Conservation (phyloP, 202 grass and related monocot species). For the Cymbopogon flexuosus region DNA sequence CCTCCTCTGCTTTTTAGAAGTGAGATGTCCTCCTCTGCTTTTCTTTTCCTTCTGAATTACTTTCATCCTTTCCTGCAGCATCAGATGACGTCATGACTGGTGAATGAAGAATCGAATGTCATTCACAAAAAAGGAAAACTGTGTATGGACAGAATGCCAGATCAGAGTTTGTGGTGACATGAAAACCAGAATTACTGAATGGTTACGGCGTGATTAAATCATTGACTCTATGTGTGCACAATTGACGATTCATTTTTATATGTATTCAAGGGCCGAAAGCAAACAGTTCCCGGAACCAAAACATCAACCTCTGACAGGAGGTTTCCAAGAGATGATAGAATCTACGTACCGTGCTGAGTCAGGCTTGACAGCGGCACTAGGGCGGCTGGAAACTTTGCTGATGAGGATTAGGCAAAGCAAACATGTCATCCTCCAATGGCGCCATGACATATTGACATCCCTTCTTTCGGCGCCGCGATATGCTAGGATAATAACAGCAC, state of each 20-base stretch:
- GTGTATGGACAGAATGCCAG: background rate
- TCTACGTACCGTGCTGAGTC: constrained; percentile 38
- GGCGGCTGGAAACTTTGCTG: constrained; percentile 11
- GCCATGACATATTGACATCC: constrained; percentile 5
- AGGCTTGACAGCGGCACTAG: constrained; percentile 2
- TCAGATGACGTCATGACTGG: background rate
- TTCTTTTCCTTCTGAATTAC: background rate
- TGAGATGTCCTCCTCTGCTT: background rate
- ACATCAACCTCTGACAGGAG: constrained; percentile 11
- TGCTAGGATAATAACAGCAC: background rate
- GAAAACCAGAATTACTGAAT: background rate
- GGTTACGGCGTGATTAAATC: background rate
- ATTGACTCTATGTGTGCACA: background rate
- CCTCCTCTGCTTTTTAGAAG: background rate
- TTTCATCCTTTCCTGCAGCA: background rate
- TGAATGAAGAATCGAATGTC: background rate
- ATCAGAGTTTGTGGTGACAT: background rate
- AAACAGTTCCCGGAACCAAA: constrained; percentile 33
- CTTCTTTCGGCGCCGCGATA: constrained; percentile 32
- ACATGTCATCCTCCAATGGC: constrained; percentile 26
- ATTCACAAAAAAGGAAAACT: background rate
- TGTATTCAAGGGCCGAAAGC: constrained; percentile 12
- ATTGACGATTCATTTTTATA: background rate
- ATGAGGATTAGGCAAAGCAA: constrained; percentile 22
- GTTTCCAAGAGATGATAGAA: background rate